Evolutionary conservation across 306 rosid species (phyloP).

Genomic region (Phaseolus lunatus): DNA sequence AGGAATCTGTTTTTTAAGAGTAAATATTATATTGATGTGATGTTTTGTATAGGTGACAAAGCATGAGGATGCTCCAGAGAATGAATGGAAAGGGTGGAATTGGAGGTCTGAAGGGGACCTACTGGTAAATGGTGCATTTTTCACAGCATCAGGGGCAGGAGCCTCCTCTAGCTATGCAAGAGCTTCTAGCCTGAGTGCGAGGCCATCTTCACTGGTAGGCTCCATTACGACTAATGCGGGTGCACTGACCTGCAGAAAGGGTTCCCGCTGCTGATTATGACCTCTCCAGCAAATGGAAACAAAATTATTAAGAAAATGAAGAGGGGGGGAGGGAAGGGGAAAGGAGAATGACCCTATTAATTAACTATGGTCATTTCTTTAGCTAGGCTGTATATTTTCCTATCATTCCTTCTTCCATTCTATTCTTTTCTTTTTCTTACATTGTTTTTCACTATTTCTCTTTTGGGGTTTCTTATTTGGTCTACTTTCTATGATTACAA

Average conservation of each 20-base stretch:
- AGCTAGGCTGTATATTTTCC: constrained; percentile 39
- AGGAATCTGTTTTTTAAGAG: too few species aligned
- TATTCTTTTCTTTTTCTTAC: constrained; percentile 14
- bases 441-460: constrained; percentile 22
- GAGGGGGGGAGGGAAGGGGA: constrained; percentile 32
- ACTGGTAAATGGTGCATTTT: constrained; percentile 84
- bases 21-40: not conserved
- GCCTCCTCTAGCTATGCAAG: constrained; percentile 91
- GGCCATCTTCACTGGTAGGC: constrained; percentile 87
- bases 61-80: constrained; percentile 92
- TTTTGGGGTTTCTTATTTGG: constrained; percentile 9
- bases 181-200: constrained; percentile 93
- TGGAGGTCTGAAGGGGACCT: constrained; percentile 96
- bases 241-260: constrained; percentile 74
- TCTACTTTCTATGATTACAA: constrained; percentile 55
- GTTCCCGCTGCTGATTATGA: constrained; percentile 82
- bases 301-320: constrained; percentile 7
- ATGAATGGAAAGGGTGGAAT: constrained; percentile 86
- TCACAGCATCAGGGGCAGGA: constrained; percentile 81
- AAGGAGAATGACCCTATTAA: constrained; percentile 32
- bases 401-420: constrained; percentile 45
- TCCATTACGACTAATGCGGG: constrained; percentile 74
- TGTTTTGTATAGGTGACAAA: constrained; percentile 77
- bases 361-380: constrained; percentile 44
- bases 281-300: constrained; percentile 35